Base-by-base conservation (phyloP, 106 monocot species). In the Phalaenopsis equestris region DNA sequence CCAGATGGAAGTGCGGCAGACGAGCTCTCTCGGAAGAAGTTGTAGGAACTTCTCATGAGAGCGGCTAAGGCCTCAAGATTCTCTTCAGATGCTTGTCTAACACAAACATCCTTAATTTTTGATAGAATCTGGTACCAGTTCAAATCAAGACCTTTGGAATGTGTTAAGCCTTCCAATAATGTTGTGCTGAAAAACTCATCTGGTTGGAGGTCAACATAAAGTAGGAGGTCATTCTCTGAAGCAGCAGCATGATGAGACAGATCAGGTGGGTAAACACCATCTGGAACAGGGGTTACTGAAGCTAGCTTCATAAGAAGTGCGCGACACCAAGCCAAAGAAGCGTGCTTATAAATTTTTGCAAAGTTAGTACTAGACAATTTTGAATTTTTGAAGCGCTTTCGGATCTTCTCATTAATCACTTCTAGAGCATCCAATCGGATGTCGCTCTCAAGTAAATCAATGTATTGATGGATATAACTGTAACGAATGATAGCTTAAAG, bases 371-470 rank as follows among this genome's bases (percentile, higher is more conserved):
- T 86, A 19, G 95, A 88, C 67, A 99, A 76, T 87, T 99, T 99
- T 55, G 99, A 91, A 72, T 81, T 99, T 82, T 92, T 95, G 85
- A 95, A 95, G 42, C 94, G 92, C 81, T 95, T 95, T 24, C 99
- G 86, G 19, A 99, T 91, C 84, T 88, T 94, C 82, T 99, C 99
- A 87, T 99, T 93, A 67, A 99, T 83, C 76, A 79, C 89, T 87
- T 99, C 99, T 46, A 99, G 88, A 57, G 80, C 79, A 75, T 95
- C 94, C 70, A 93, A 64, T 61, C 87, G 86, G 16, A 81, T 49
- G 65, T 89, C 90, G 75, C 84, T 86, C 81, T 99, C 99, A 37
- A 95, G 72, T 65, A 84, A 81, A 75, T 87, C 86, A 39, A 99
- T 99, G 80, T 90, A 93, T 72, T 90, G 93, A 77, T 95, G 95